Base-by-base conservation (phyloP, 2,329 filamentous ascomycete species). In the Furcasterigmium furcatum region DNA sequence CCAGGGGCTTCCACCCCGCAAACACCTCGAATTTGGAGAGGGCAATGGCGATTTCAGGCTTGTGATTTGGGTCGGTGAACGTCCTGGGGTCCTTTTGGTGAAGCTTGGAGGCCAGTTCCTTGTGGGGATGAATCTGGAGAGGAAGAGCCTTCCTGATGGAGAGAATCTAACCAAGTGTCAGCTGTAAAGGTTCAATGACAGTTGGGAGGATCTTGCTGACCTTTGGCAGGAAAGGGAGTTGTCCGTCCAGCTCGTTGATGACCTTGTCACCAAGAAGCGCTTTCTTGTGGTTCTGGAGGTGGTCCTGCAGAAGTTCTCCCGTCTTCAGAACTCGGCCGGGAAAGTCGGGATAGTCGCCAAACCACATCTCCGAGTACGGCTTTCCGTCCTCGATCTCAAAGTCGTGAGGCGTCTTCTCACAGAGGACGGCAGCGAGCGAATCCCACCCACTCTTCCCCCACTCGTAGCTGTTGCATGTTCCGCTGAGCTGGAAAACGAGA, bases 41-140 rank as follows among this genome's bases (percentile, higher is more conserved):
- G 0, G 87, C 86, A 2, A 91, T 70, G 1, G 87, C 86, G 44
- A 91, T 91, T 59, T 91, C 87, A 2, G 87, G 87, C 65, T 91
- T 91, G 70, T 91, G 86, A 61, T 91, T 91, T 3, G 77, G 68
- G 52, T 91, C 86, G 2, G 78, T 79, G 61, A 87, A 91, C 46
- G 80, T 76, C 3, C 79, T 64, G 0, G 86, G 85, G 44, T 88
- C 73, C 52, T 80, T 61, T 44, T 74, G 60, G 64, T 90, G 84
- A 3, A 90, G 73, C 55, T 82, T 73, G 9, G 73, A 65, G 0
- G 87, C 78, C 2, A 90, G 74, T 1, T 77, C 69, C 57, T 85
- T 87, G 66, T 90, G 79, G 25, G 86, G 87, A 52, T 91, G 87
- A 13, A 90, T 75, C 58, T 91, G 87, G 3, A 91, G 71, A 1